These are phyloP conservation scores for Volvox reticuliferus DNA, from an alignment of 139 green algal species.

Conservation along the genomic window DNA sequence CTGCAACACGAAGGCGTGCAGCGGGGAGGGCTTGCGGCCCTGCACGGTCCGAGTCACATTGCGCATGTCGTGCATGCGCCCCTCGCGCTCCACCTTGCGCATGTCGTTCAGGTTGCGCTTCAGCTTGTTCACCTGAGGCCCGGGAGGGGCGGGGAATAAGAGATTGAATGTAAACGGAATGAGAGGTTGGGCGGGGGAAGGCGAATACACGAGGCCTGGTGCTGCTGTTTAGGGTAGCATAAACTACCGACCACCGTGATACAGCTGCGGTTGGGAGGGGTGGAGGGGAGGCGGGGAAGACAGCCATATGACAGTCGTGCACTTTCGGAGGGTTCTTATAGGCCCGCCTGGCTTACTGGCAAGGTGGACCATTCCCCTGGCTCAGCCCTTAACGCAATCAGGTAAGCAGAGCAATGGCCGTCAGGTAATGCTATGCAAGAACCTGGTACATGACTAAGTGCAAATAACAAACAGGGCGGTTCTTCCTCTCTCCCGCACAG, in stretches of 20 bases:
- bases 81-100: conserved; percentile 47
- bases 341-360: too few relatives aligned
- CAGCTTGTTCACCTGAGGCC: conserved; percentile 31
- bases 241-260: too few relatives aligned
- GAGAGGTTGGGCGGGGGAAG: background rate
- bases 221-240: background rate
- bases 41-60: conserved; percentile 36
- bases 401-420: too few relatives aligned
- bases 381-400: too few relatives aligned
- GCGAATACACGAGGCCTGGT: background rate
- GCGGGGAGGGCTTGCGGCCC: conserved; percentile 7
- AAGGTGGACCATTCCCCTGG: too few relatives aligned
- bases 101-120: conserved; percentile 38
- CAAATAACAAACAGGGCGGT: too few relatives aligned
- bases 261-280: too few relatives aligned
- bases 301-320: too few relatives aligned
- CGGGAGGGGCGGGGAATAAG: background rate
- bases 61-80: conserved; percentile 22
- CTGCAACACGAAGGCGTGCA: conserved; percentile 41
- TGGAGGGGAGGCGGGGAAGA: too few relatives aligned
- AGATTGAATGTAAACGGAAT: background rate
- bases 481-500: background rate
- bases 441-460: too few relatives aligned
- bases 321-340: too few relatives aligned
- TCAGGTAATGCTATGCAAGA: too few relatives aligned